phyloP scores from a whole-genome alignment of 441 rosid species.

The Bruguiera hainesii region DNA sequence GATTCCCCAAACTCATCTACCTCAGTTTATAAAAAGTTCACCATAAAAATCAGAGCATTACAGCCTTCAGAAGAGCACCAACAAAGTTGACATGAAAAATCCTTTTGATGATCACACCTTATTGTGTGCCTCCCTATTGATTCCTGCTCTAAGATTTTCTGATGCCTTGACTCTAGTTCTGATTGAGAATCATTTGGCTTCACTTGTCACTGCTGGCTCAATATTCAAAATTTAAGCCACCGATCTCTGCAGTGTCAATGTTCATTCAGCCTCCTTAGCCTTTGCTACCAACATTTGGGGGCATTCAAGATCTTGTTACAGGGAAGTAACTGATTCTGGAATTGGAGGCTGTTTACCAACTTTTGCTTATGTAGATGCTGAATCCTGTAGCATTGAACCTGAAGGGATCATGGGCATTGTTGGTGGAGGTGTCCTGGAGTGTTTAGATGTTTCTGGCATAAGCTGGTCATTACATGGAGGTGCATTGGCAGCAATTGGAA shows the following conservation, averaged over 20 bases:
- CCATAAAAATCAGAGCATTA: conserved; percentile 45
- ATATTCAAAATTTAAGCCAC: conserved; percentile 54
- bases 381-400: conserved; percentile 49
- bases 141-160: conserved; percentile 53
- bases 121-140: conserved; percentile 58
- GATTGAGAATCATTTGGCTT: conserved; percentile 69
- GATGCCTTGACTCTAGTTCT: conserved; percentile 33
- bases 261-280: conserved; percentile 34
- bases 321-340: conserved; percentile 49
- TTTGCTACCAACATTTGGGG: conserved; percentile 40
- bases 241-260: conserved; percentile 53
- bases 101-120: conserved; percentile 33
- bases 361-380: conserved; percentile 54
- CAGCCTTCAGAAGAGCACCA: conserved; percentile 53
- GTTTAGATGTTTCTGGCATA: conserved; percentile 40
- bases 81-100: conserved; percentile 38
- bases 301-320: conserved; percentile 62
- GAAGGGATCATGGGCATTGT: conserved; percentile 57
- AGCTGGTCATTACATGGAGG: conserved; percentile 24
- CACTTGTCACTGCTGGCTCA: conserved; percentile 62
- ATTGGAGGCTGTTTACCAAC: conserved; percentile 55
- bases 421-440: conserved; percentile 74
- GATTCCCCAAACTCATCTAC: conserved; percentile 40
- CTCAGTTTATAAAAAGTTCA: conserved; percentile 43
- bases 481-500: conserved; percentile 49